phyloP scores from a whole-genome alignment of 352 stramenopile species.

The Phytopythium delawarense region DNA sequence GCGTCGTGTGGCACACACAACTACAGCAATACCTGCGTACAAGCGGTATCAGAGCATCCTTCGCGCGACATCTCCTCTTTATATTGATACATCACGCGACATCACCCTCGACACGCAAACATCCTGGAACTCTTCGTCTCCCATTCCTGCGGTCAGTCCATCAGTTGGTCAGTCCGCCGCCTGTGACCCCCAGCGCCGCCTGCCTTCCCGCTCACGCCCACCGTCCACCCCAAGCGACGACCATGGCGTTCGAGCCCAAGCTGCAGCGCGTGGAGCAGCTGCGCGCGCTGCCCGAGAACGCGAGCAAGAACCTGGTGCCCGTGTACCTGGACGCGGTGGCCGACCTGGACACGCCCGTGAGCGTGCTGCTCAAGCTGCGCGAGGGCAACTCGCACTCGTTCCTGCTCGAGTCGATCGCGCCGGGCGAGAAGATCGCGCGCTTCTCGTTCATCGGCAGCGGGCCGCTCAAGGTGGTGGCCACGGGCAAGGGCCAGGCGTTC shows the following conservation, averaged over 20 bases:
- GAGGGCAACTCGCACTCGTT: conserved; percentile 79
- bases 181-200: too few relatives aligned
- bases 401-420: conserved; percentile 82
- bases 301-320: conserved; percentile 81
- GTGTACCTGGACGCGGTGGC: conserved; percentile 82
- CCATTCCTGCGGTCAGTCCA: neutral
- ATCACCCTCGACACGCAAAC: neutral
- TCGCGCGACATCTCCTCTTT: too few relatives aligned
- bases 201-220: neutral
- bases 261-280: conserved; percentile 67
- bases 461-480: conserved; percentile 72
- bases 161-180: neutral
- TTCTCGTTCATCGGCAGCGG: conserved; percentile 89
- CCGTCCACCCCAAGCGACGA: neutral
- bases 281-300: conserved; percentile 43
- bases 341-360: conserved; percentile 87
- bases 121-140: neutral
- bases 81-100: too few relatives aligned
- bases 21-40: neutral
- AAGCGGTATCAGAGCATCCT: neutral
- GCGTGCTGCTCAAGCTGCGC: conserved; percentile 84
- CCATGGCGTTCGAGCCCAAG: conserved; percentile 55
- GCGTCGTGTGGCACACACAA: neutral
- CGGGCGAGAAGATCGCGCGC: conserved; percentile 82
- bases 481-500: conserved; percentile 51